Percentiles rank a stretch among this genome's conserved stretches.
Evolutionary conservation across 2,329 filamentous ascomycete genomes (phyloP).

Genomic region (Scorias spongiosa): DNA sequence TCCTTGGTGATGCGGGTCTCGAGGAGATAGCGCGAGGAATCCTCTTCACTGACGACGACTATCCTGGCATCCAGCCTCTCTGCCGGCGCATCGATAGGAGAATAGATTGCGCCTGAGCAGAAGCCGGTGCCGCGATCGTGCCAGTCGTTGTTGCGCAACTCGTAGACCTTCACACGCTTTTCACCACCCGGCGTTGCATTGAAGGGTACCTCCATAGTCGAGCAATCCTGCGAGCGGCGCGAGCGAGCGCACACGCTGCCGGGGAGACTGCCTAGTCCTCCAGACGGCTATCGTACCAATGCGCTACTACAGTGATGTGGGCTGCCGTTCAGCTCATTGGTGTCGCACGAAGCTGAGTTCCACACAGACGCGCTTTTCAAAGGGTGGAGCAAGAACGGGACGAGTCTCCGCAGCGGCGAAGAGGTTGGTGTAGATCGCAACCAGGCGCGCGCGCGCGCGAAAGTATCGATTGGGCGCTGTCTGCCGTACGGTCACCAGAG

Average conservation of each 20-base stretch:
- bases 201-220: slow-evolving; percentile 7
- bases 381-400: no score
- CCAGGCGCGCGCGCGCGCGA: no score
- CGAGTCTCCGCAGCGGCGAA: no score
- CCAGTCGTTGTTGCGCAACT: slow-evolving; percentile 97
- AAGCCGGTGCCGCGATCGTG: slow-evolving; percentile 95
- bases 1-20: slow-evolving; percentile 86
- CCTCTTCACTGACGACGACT: slow-evolving; percentile 83
- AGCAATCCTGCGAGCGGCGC: neutral
- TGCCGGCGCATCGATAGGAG: slow-evolving; percentile 29
- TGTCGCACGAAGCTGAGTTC: no score
- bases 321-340: no score
- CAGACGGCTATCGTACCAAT: no score
- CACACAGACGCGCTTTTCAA: no score
- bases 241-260: neutral
- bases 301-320: no score
- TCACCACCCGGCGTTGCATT: slow-evolving; percentile 30
- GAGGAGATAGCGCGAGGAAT: slow-evolving; percentile 66
- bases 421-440: no score
- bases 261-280: no score
- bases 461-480: no score
- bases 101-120: slow-evolving; percentile 62
- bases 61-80: slow-evolving; percentile 63
- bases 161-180: slow-evolving; percentile 90
- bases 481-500: no score